Percentiles rank a stretch among this genome's conserved stretches.
Conservation (phyloP, 495 filamentous ascomycete genomes). For the Thozetella sp. region DNA sequence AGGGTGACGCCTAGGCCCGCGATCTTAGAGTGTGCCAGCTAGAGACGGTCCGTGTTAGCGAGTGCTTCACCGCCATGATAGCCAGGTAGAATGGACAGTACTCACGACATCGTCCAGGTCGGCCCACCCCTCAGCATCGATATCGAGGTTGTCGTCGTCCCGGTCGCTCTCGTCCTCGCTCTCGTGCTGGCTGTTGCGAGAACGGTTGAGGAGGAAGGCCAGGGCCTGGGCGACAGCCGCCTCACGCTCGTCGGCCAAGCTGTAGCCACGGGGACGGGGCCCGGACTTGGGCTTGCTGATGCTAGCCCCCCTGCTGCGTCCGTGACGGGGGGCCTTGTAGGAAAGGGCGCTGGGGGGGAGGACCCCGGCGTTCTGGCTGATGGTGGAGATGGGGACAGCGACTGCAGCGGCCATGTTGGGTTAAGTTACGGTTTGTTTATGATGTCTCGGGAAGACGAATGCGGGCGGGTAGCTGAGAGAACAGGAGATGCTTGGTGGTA, state of each 20-base stretch:
- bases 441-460: too few species aligned
- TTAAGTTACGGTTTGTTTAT: not conserved
- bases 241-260: conserved; percentile 42
- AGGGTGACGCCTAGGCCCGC: conserved; percentile 28
- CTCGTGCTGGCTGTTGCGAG: conserved; percentile 21
- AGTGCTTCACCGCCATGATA: not conserved
- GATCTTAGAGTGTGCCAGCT: conserved; percentile 37
- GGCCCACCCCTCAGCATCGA: conserved; percentile 42
- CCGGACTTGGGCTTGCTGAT: conserved; percentile 33
- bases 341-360: conserved; percentile 42
- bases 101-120: conserved; percentile 37
- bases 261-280: conserved; percentile 33
- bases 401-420: conserved; percentile 32
- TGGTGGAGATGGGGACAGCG: conserved; percentile 28
- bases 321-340: conserved; percentile 42
- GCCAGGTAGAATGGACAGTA: not conserved
- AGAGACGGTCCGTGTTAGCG: conserved; percentile 5
- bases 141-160: conserved; percentile 34
- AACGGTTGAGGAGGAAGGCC: conserved; percentile 41
- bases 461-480: not conserved
- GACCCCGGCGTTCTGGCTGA: conserved; percentile 37
- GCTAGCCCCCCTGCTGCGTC: conserved; percentile 42
- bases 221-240: conserved; percentile 39
- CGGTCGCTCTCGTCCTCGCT: conserved; percentile 35
- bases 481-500: not conserved